These are phyloP conservation scores for Hansenula lynferdii DNA, from an alignment of 1,139 yeast genomes.

Conservation along the genomic window DNA sequence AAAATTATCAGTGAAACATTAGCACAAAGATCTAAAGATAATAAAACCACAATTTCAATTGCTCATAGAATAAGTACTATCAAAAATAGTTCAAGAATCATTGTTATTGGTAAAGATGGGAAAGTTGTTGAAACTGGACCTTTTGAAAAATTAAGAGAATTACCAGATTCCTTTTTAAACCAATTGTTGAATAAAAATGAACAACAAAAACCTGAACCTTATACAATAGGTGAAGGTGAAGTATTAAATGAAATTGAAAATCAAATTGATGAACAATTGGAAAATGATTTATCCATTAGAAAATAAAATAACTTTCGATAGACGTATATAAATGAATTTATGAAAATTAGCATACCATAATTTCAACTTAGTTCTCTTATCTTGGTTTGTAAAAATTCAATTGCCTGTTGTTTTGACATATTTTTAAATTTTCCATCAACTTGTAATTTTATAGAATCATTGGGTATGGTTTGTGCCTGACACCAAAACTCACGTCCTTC, in stretches of 20 bases:
- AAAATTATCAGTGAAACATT: constrained; percentile 58
- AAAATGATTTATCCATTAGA: constrained; percentile 4
- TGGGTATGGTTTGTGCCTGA: constrained; percentile 13
- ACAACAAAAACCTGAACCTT: constrained; percentile 9
- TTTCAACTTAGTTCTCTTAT: constrained; percentile 3
- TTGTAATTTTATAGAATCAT: constrained; percentile 8
- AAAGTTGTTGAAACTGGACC: constrained; percentile 73
- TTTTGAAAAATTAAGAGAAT: constrained; percentile 52
- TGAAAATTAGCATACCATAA: not conserved
- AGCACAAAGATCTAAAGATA: constrained; percentile 59
- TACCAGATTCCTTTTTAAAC: constrained; percentile 61
- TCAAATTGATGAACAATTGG: constrained; percentile 1
- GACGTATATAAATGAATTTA: not conserved
- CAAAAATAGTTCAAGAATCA: constrained; percentile 62
- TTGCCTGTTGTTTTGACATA: constrained; percentile 6
- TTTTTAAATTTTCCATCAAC: constrained; percentile 7
- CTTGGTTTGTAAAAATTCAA: constrained; percentile 4
- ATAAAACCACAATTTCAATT: constrained; percentile 82
- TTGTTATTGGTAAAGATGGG: constrained; percentile 71
- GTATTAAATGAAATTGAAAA: constrained; percentile 1
- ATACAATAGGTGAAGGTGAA: constrained; percentile 21
- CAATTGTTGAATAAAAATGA: constrained; percentile 45
- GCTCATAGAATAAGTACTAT: constrained; percentile 90
- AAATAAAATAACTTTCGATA: not conserved
- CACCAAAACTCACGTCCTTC: constrained; percentile 19